A percentile compares a stretch with the other conserved stretches of the same genome.
These are phyloP conservation scores for Talaromyces sp. DNA, from an alignment of 2,329 filamentous ascomycete species.

Conservation along the genomic window DNA sequence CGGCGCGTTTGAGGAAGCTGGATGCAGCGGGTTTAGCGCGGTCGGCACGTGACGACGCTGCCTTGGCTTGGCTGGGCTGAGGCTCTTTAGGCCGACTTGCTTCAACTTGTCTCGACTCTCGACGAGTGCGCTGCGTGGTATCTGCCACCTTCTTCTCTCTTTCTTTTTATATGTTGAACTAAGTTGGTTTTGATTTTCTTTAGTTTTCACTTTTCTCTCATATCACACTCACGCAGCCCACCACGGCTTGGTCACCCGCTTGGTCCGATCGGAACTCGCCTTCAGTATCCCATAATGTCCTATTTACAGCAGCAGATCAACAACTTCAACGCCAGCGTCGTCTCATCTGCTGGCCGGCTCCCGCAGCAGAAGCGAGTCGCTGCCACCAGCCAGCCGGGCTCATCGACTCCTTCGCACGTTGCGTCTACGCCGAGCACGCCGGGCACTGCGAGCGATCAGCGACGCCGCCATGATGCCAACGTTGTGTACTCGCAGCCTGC, in stretches of 20 bases:
- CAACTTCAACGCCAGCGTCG: slow-evolving; percentile 57
- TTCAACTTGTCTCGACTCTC: too few species aligned
- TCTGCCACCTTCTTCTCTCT: background rate
- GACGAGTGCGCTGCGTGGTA: background rate
- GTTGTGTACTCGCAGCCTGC: slow-evolving; percentile 69
- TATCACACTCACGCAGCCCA: background rate
- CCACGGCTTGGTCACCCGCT: background rate
- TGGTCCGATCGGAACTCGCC: background rate
- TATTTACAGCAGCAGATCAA: slow-evolving; percentile 63
- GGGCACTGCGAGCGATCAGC: slow-evolving; percentile 33
- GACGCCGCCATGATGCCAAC: slow-evolving; percentile 55
- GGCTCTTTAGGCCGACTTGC: background rate
- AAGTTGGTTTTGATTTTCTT: background rate
- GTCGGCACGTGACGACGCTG: background rate
- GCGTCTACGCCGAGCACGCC: slow-evolving; percentile 30
- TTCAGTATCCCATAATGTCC: slow-evolving; percentile 48
- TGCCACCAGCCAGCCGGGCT: slow-evolving; percentile 35
- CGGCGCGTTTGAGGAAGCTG: slow-evolving; percentile 1
- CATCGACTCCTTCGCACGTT: slow-evolving; percentile 58
- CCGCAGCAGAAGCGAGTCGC: slow-evolving; percentile 47
- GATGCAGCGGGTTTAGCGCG: slow-evolving; percentile 3
- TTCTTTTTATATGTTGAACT: background rate
- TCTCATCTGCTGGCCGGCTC: slow-evolving; percentile 61
- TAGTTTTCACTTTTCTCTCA: background rate
- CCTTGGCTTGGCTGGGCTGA: background rate